Base-by-base conservation (phyloP, 495 filamentous ascomycete genomes). In the Neurospora sp. region DNA sequence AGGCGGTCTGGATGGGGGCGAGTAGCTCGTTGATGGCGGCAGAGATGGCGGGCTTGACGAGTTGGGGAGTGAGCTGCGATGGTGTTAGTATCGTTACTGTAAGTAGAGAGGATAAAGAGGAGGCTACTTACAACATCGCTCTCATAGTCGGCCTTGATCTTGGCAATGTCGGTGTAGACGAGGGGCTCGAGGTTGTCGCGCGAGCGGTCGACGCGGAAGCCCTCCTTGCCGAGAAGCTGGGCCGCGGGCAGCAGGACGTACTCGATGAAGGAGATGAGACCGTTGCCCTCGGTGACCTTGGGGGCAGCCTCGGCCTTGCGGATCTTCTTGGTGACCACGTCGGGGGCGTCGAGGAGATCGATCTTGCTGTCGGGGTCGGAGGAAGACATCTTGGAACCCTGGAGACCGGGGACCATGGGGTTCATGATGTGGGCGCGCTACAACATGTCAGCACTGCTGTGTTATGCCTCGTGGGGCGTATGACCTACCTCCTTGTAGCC, bases 341-440 rank as follows among this genome's bases (percentile, higher is more conserved):
- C 94, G 0, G 91, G 82, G 0, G 87, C 49, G 75, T 99, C 96
- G 6, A 99, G 87, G 9, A 99, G 85, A 80, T 98, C 96, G 76
- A 98, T 97, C 85, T 99, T 97, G 70, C 87, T 91, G 77, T 93
- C 91, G 49, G 76, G 79, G 69, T 87, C 84, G 77, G 87, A 89
- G 12, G 87, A 86, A 74, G 86, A 88, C 90, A 92, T 95, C 84
- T 97, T 97, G 42, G 79, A 81, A 31, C 92, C 96, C 20, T 93
- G 93, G 3, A 98, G 82, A 18, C 96, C 95, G 0, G 93, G 89
- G 8, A 98, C 90, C 92, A 99, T 97, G 2, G 92, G 88, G 77
- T 93, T 97, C 86, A 98, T 92, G 69, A 97, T 77, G 83, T 98
- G 95, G 38, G 93, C 93, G 46, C 94, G 88, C 83, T 31, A 31